Evolutionary conservation across 2,329 filamentous ascomycete species (phyloP), one percentile per base, ranked within the genome.

Genomic region (Ophiocordyceps camponoti-saundersi): DNA sequence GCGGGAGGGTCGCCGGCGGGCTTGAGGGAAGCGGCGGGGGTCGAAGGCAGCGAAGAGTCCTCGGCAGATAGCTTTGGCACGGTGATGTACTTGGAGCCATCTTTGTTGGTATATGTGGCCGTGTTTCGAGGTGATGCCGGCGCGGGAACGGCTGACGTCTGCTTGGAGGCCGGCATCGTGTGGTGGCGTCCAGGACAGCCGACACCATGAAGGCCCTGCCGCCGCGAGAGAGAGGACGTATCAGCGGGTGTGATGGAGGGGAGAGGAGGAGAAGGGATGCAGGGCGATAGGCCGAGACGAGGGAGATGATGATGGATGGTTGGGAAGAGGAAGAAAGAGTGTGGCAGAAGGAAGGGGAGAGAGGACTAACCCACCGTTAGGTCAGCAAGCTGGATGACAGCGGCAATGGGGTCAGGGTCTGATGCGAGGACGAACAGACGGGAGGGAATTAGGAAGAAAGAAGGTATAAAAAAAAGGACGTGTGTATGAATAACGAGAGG

Each of bases 61-160:
- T 70, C 71, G 45, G 65, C 64, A 34, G 65, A 65, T 46, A 64
- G 63, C 60, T 80, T 80, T 29, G 77, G 76, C 15, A 80, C 71
- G 42, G 75, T 80, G 58, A 81, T 80, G 61, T 78, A 78, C 65
- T 82, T 82, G 50, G 77, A 80, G 49, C 78, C 78, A 66, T 82
- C 77, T 60, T 80, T 80, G 57, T 80, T 81, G 50, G 71, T 77
- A 58, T 80, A 80, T 56, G 79, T 80, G 26, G 77, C 70, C 18
- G 72, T 76, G 45, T 65, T 65, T 49, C 66, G 67, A 46, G 75
- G 70, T 49, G 74, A 75, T 53, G 69, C 61, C 56, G 75, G 69
- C 52, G 66, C 59, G 57, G 67, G 67, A 48, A 63, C 56, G 55
- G 69, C 68, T 60, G 69, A 61, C 59, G 68, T 70, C 57, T 68